A percentile compares a stretch with the other conserved stretches of the same genome.
Conservation (phyloP, 2,329 filamentous ascomycete species). For the Cryphonectria parasitica region DNA sequence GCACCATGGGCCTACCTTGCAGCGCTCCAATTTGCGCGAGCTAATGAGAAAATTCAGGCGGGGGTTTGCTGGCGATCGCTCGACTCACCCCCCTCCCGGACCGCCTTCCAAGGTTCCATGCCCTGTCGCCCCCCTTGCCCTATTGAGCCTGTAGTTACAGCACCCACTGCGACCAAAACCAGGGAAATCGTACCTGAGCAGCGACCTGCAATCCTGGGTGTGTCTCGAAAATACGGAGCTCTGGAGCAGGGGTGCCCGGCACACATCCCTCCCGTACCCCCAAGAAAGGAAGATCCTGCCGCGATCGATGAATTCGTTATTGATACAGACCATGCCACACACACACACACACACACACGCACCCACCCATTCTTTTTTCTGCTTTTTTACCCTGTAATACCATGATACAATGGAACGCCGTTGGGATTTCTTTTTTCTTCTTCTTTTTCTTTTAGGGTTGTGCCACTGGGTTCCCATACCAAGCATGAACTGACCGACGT, state of each 20-base stretch:
- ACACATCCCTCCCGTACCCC: not conserved
- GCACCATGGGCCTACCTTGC: slow-evolving; percentile 17
- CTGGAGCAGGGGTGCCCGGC: not conserved
- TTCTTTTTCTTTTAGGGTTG: not conserved
- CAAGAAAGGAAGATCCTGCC: slow-evolving; percentile 7
- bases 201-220: slow-evolving; percentile 1
- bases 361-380: not conserved
- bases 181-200: not conserved
- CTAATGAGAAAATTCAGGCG: slow-evolving; percentile 20
- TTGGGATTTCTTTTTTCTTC: not conserved
- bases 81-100: slow-evolving; percentile 9
- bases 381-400: not conserved
- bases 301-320: slow-evolving; percentile 4
- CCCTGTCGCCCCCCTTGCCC: not conserved
- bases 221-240: slow-evolving; percentile 18
- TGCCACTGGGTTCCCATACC: not conserved
- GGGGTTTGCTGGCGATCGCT: slow-evolving; percentile 1
- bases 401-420: not conserved
- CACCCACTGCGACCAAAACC: not conserved
- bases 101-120: not conserved
- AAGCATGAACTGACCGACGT: not conserved
- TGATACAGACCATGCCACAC: slow-evolving; percentile 2
- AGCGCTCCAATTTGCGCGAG: slow-evolving; percentile 20
- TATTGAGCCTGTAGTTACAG: not conserved
- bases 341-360: not conserved